These are phyloP conservation scores for Coemansia sp. DNA, from an alignment of 192 early-diverging fungal species.

Conservation along the genomic window DNA sequence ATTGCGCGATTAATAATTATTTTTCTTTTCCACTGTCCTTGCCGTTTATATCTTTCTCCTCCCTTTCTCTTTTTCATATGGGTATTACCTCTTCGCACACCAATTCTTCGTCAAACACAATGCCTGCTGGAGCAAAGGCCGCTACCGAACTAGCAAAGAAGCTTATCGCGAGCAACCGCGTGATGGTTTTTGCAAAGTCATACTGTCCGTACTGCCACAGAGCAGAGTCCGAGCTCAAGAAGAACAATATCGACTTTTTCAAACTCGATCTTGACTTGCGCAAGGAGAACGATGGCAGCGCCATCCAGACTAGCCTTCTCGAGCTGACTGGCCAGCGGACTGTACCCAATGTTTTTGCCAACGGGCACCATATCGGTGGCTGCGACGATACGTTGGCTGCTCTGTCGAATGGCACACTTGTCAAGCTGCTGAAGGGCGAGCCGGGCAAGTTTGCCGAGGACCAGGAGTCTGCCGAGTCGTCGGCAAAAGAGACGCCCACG, in stretches of 20 bases:
- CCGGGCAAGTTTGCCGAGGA: slow-evolving; percentile 10
- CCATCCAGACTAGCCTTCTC: slow-evolving; percentile 62
- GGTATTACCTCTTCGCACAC: slow-evolving; percentile 11
- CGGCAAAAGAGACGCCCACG: slow-evolving; percentile 2
- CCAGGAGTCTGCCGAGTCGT: slow-evolving; percentile 1
- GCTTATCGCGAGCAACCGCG: slow-evolving; percentile 40
- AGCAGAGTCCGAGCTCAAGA: slow-evolving; percentile 55
- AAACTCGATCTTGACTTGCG: slow-evolving; percentile 63
- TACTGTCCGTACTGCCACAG: slow-evolving; percentile 68
- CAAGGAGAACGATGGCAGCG: slow-evolving; percentile 48
- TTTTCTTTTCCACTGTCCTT: not conserved
- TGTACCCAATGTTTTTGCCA: slow-evolving; percentile 75
- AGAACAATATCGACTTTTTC: slow-evolving; percentile 36
- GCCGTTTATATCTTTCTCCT: not conserved
- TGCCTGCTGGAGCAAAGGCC: slow-evolving; percentile 33
- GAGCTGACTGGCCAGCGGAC: slow-evolving; percentile 66
- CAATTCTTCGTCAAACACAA: slow-evolving; percentile 10
- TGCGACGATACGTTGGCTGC: slow-evolving; percentile 58
- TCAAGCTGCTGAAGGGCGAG: slow-evolving; percentile 44
- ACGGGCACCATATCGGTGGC: slow-evolving; percentile 66
- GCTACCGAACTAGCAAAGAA: slow-evolving; percentile 26
- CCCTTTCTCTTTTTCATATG: slow-evolving; percentile 13
- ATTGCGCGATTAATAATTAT: slow-evolving; percentile 8
- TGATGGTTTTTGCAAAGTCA: slow-evolving; percentile 75
- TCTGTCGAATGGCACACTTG: slow-evolving; percentile 50